Evolutionary conservation across 768 basidiomycete species (phyloP).

Genomic region (Collybia nuda): DNA sequence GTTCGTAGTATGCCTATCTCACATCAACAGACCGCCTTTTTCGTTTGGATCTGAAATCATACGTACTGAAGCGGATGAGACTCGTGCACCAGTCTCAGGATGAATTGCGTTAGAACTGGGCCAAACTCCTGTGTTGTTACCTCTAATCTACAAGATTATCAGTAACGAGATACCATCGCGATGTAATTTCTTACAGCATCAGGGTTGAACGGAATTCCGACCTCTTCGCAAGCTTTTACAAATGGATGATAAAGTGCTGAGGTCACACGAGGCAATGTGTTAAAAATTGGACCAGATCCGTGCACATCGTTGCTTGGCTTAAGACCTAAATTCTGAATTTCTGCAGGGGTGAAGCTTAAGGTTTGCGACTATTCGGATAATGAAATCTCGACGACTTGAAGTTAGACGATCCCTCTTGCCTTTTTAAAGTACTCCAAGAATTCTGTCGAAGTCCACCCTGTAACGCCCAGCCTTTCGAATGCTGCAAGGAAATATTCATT

Average conservation of each 20-base stretch:
- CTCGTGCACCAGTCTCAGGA: conserved; percentile 9
- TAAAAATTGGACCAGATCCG: conserved; percentile 16
- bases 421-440: conserved; percentile 15
- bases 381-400: neutral
- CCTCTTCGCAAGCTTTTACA: conserved; percentile 8
- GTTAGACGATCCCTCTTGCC: neutral
- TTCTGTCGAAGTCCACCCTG: conserved; percentile 13
- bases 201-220: conserved; percentile 15
- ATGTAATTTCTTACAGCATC: conserved; percentile 9
- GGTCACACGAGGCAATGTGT: conserved; percentile 9
- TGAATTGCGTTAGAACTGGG: conserved; percentile 12
- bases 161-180: neutral
- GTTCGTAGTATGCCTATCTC: conserved; percentile 12
- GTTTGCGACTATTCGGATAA: conserved; percentile 9
- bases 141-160: conserved; percentile 11
- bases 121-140: conserved; percentile 15
- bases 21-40: neutral
- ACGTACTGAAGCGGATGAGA: conserved; percentile 18
- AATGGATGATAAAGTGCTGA: conserved; percentile 2
- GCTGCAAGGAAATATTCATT: conserved; percentile 4
- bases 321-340: neutral
- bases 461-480: conserved; percentile 11
- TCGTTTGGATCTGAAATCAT: neutral
- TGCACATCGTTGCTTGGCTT: conserved; percentile 3
- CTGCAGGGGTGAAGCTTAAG: conserved; percentile 1